Base-by-base conservation (phyloP, 805 yeast species). In the baker's yeast (Saccharomyces cerevisiae) region DNA sequence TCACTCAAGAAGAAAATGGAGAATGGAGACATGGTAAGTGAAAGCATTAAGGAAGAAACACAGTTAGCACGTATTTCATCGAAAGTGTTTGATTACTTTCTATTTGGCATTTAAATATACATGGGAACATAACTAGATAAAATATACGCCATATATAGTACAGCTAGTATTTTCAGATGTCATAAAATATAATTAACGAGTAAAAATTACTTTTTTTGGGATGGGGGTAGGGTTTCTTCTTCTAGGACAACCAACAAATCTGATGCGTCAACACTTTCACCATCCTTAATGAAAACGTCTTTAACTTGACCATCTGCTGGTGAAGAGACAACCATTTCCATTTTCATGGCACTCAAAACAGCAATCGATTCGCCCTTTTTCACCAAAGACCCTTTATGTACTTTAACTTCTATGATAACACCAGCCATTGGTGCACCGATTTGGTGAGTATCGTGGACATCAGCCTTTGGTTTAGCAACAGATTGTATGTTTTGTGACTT, bases 401-500 rank as follows among this genome's bases (percentile, higher is more conserved):
- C 89, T 69, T 96, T 88, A 53, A 91, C 87, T 75, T 94, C 99
- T 60, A 92, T 89, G 58, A 92, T 89, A 60, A 91, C 97, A 77
- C 99, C 99, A 46, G 98, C 96, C 98, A 92, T 92, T 74, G 99
- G 99, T 5, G 99, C 96, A 63, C 98, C 98, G 59, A 94, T 85
- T 63, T 94, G 97, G 68, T 84, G 86, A 56, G 95, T 89, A 72
- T 89, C 87, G 68, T 82, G 84, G 17, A 86, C 78, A 63, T 87
- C 89, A 54, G 97, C 98, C 80, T 92, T 94, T 62, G 92, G 88
- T 70, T 96, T 85, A 31, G 92, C 76, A 57, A 88, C 80, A 48
- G 87, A 81, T 72, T 91, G 97, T 56, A 92, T 83, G 52, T 92
- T 85, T 55, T 91, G 89, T 41, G 82, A 81, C 74, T 85, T 88